These are phyloP conservation scores for Candida nanaspora DNA, from an alignment of 805 yeast species.

Conservation along the genomic window DNA sequence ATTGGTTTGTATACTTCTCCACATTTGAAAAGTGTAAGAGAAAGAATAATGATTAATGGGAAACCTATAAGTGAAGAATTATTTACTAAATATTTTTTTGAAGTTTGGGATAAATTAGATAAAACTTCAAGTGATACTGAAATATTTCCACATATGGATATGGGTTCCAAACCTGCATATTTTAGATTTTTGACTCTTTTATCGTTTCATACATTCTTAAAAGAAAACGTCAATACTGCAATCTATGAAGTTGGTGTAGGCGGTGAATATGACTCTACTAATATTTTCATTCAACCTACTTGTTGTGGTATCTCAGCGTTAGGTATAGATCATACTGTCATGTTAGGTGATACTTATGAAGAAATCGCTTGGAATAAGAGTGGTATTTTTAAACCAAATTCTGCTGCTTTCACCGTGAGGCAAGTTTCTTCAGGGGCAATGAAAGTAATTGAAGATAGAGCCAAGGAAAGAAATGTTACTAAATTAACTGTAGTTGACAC, in stretches of 20 bases:
- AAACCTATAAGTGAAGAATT: conserved; percentile 71
- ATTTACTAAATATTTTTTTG: conserved; percentile 87
- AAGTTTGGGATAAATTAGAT: conserved; percentile 77
- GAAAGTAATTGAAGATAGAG: conserved; percentile 54
- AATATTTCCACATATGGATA: conserved; percentile 67
- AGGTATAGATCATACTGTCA: conserved; percentile 87
- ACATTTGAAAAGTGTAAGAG: conserved; percentile 87
- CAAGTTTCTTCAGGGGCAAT: conserved; percentile 51
- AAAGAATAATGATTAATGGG: conserved; percentile 84
- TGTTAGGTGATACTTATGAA: conserved; percentile 80
- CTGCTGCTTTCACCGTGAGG: conserved; percentile 61
- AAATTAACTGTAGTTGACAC: conserved; percentile 46
- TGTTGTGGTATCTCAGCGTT: conserved; percentile 80
- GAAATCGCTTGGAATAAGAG: conserved; percentile 96
- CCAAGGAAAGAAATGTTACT: conserved; percentile 49
- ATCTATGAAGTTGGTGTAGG: conserved; percentile 98
- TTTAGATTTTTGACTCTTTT: conserved; percentile 84
- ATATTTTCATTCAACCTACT: conserved; percentile 70
- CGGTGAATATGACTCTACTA: conserved; percentile 96
- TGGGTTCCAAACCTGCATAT: conserved; percentile 80
- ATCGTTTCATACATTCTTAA: conserved; percentile 84
- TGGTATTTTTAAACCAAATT: conserved; percentile 73
- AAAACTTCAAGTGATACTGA: conserved; percentile 45
- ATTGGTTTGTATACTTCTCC: conserved; percentile 96
- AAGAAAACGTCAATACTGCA: conserved; percentile 89